Base-by-base conservation (phyloP, 148 eudicot genomes). In the Rhododendron ferrugineum region DNA sequence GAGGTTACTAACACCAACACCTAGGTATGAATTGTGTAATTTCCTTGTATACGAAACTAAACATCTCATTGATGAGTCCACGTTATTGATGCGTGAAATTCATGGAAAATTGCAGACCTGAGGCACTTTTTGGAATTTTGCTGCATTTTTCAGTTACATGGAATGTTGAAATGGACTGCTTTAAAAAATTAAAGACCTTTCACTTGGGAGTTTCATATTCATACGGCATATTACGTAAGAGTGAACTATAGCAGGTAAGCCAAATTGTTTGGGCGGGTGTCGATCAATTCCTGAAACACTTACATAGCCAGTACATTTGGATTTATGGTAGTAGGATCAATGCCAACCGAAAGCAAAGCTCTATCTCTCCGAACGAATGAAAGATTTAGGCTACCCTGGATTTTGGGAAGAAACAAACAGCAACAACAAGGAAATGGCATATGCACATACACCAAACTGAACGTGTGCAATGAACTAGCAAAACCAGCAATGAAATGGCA, bases 41-140 rank as follows among this genome's bases (percentile, higher is more conserved):
- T 75, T 32, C 52, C 87, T 95, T 85, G 90, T 93, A n/a, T n/a
- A n/a, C n/a, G n/a, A n/a, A n/a, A n/a, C n/a, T n/a, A n/a, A n/a
- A n/a, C n/a, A n/a, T n/a, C 73, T 93, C 46, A 90, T 88, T 78
- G 89, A 91, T 82, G 80, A 89, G 64, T 94, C 98, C 56, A 81
- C 86, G 70, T 80, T 95, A 75, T 83, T 93, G 85, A 87, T 86
- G 82, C 90, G 92, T 47, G 96, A 95, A 88, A 90, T 92, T 79
- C 20, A 91, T 89, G 94, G 93, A 16, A 88, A 84, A 86, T 36
- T 90, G 73, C 90, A 78, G 81, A 62, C 85, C 26, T 87, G 83
- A 83, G 62, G 86, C 83, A 46, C 47, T 5, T 62, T 62, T 68
- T 14, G 9, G 9, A 32, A 22, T 50, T 47, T 83, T 18, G 11